Evolutionary conservation across 495 filamentous ascomycete species (phyloP), one percentile per base, ranked within the genome.

Genomic region (Podospora pseudocomata): DNA sequence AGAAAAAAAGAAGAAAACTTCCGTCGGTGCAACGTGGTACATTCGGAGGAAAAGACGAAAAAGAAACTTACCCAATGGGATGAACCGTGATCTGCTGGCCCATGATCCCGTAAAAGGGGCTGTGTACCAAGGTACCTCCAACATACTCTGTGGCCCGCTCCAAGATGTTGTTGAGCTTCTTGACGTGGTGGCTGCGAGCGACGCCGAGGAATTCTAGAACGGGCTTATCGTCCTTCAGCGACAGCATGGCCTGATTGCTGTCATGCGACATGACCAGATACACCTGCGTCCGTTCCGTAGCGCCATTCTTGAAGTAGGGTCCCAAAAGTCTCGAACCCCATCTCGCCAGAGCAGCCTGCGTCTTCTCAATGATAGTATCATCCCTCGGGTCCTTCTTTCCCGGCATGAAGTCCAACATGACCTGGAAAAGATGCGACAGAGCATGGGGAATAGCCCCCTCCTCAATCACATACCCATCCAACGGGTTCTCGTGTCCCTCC

Each of bases 231-330:
- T 86, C 77, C 71, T 88, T 78, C 20, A 91, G 71, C 3, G 83
- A 84, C 60, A 91, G 69, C 9, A 83, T 83, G 3, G 85, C 84
- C 77, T 91, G 84, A 74, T 90, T 89, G 61, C 77, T 86, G 69
- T 90, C 89, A 69, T 91, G 88, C 6, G 84, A 87, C 89, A 92
- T 91, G 67, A 90, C 83, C n/a, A 91, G 78, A 76, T 90, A 91
- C 6, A 86, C 81, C 70, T 89, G 85, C 0, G 87, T 92, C 64
- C 77, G 84, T 70, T 85, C 84, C 1, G 88, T 72, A 28, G 84
- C 83, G 16, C 88, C 85, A 44, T 82, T 80, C 20, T 74, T 73
- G 65, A 77, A 82, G 67, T 88, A 90, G 0, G 87, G 85, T 0
- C 88, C 88, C 1, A 87, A 68, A 34, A 90, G 76, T 11, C 80